Evolutionary conservation across 768 basidiomycete species (phyloP).

Genomic region (Rhizopogon roseolus): DNA sequence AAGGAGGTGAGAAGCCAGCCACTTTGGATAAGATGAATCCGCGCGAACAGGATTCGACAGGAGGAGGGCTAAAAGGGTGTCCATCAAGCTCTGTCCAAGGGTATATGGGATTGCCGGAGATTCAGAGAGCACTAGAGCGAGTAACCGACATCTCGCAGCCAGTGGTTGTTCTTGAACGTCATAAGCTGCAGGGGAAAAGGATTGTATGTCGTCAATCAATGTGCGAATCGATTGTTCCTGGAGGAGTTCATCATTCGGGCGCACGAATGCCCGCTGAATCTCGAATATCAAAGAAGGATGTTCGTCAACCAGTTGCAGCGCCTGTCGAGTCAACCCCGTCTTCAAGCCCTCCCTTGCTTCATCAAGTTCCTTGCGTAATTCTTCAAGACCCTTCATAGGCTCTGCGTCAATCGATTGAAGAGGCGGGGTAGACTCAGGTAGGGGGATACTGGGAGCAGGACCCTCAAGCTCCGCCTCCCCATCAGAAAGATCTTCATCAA

Average conservation of each 20-base stretch:
- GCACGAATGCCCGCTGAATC: slow-evolving; percentile 76
- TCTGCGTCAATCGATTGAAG: slow-evolving; percentile 11
- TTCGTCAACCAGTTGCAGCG: slow-evolving; percentile 78
- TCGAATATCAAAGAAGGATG: slow-evolving; percentile 89
- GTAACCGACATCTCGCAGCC: slow-evolving; percentile 77
- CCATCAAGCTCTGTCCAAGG: slow-evolving; percentile 60
- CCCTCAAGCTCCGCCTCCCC: slow-evolving; percentile 26
- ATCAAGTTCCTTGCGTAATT: slow-evolving; percentile 64
- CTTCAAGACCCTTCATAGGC: slow-evolving; percentile 45
- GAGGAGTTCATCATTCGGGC: slow-evolving; percentile 52
- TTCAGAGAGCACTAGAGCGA: slow-evolving; percentile 81
- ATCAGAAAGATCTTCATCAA: slow-evolving; percentile 15
- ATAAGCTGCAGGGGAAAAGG: slow-evolving; percentile 59
- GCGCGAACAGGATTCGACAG: slow-evolving; percentile 48
- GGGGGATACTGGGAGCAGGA: slow-evolving; percentile 5
- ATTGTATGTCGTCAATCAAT: slow-evolving; percentile 74
- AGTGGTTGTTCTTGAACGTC: slow-evolving; percentile 73
- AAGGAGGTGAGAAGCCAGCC: slow-evolving; percentile 83
- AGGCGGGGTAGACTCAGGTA: slow-evolving; percentile 10
- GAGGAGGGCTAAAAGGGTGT: slow-evolving; percentile 61
- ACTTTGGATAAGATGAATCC: slow-evolving; percentile 68
- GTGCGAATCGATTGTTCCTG: slow-evolving; percentile 63
- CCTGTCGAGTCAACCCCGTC: slow-evolving; percentile 58
- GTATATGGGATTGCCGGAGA: slow-evolving; percentile 53
- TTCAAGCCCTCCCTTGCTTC: slow-evolving; percentile 62